Percentiles rank a stretch among this genome's conserved stretches.
These are phyloP conservation scores for Mycena rebaudengoi DNA, from an alignment of 768 basidiomycete genomes.

Conservation along the genomic window DNA sequence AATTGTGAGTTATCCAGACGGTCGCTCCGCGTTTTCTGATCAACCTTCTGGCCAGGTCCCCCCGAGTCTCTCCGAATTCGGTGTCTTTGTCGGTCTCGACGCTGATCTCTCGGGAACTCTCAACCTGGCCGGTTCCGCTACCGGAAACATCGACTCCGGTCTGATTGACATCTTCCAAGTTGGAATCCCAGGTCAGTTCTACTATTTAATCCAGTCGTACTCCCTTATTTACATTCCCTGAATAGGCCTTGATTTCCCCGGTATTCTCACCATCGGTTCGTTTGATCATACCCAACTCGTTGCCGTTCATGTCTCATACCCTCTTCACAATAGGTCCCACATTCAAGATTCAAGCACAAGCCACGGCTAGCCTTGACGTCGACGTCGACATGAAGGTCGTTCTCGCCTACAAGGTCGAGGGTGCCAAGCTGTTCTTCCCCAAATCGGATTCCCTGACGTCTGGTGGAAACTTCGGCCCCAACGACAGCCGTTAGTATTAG, in stretches of 20 bases:
- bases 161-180: constrained; percentile 36
- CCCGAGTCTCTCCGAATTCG: constrained; percentile 38
- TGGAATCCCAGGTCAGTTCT: constrained; percentile 40
- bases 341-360: constrained; percentile 44
- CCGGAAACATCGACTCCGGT: constrained; percentile 40
- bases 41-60: constrained; percentile 32
- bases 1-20: constrained; percentile 20
- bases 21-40: not conserved
- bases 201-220: not conserved
- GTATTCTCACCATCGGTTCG: constrained; percentile 50
- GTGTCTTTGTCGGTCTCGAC: constrained; percentile 37
- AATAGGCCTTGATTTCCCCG: constrained; percentile 37
- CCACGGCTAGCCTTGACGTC: constrained; percentile 39
- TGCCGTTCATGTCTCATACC: too few species aligned
- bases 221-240: not conserved
- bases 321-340: too few species aligned
- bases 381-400: constrained; percentile 41
- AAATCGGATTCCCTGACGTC: constrained; percentile 31
- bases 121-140: constrained; percentile 33
- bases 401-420: constrained; percentile 40
- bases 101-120: constrained; percentile 40
- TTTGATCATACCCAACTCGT: too few species aligned
- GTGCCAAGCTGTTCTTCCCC: constrained; percentile 50
- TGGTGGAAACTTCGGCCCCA: constrained; percentile 36
- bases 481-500: constrained; percentile 41